Conservation (phyloP, 108 stramenopile species). For the Skeletonema costatum region DNA sequence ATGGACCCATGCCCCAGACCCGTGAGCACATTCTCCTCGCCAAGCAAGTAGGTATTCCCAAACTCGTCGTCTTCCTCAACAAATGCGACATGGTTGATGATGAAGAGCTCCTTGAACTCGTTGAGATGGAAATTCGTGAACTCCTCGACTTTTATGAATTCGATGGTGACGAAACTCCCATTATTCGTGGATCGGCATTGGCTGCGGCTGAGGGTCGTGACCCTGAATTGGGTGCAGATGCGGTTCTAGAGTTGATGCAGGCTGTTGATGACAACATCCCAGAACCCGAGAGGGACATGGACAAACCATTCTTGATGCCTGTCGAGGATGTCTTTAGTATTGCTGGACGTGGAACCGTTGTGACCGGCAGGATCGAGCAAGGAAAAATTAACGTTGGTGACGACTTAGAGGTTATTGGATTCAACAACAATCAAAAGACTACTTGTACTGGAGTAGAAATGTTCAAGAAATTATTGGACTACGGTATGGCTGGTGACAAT, state of each 20-base stretch:
- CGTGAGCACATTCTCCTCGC: conserved; percentile 99
- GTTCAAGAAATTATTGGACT: conserved; percentile 98
- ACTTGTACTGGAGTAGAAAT: conserved; percentile 99
- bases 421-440: conserved; percentile 79
- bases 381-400: conserved; percentile 96
- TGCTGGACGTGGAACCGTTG: conserved; percentile 99
- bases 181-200: conserved; percentile 97
- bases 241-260: conserved; percentile 94
- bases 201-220: conserved; percentile 94
- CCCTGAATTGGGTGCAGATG: conserved; percentile 81
- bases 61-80: conserved; percentile 98
- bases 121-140: conserved; percentile 99
- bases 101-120: conserved; percentile 97
- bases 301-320: conserved; percentile 99
- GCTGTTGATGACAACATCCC: conserved; percentile 93
- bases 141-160: conserved; percentile 97
- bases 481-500: conserved; percentile 98
- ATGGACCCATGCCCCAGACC: conserved; percentile 99
- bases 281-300: conserved; percentile 90
- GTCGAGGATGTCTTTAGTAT: conserved; percentile 99
- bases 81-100: conserved; percentile 98
- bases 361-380: conserved; percentile 97
- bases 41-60: conserved; percentile 98
- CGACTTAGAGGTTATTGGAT: conserved; percentile 93
- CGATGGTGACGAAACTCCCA: conserved; percentile 95